Percentiles rank a stretch among this genome's conserved stretches.
Conservation (phyloP, 345 rosid genomes). For the Eucalyptus cloeziana region DNA sequence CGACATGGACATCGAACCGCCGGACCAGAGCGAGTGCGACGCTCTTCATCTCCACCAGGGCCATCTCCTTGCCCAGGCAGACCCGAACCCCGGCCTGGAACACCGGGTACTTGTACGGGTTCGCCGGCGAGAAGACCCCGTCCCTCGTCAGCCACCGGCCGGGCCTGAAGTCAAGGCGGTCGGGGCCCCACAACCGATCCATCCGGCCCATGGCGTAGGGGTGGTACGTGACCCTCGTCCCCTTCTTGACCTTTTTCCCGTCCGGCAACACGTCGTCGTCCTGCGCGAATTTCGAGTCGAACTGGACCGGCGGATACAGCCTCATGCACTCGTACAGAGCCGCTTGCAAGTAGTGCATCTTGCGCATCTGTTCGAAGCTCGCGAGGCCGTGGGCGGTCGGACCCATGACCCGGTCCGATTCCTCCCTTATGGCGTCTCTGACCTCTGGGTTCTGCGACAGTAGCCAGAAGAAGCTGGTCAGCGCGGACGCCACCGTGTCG, state of each 20-base stretch:
- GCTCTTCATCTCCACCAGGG: slow-evolving; percentile 37
- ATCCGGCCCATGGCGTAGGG: slow-evolving; percentile 62
- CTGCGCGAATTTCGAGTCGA: slow-evolving; percentile 54
- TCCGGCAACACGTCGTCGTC: slow-evolving; percentile 61
- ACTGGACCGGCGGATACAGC: slow-evolving; percentile 66
- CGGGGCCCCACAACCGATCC: slow-evolving; percentile 41
- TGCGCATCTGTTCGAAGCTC: slow-evolving; percentile 15
- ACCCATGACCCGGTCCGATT: slow-evolving; percentile 26
- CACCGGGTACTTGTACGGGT: slow-evolving; percentile 37
- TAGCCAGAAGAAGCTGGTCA: slow-evolving; percentile 59
- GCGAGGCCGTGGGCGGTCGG: slow-evolving; percentile 6
- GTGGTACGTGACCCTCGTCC: slow-evolving; percentile 48
- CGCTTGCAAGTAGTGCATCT: slow-evolving; percentile 56
- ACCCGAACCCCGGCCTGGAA: slow-evolving; percentile 54
- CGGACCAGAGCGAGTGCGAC: slow-evolving; percentile 28
- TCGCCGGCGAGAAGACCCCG: slow-evolving; percentile 12
- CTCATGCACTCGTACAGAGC: slow-evolving; percentile 52
- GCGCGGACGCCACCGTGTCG: slow-evolving; percentile 61
- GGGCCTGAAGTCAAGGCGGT: slow-evolving; percentile 30
- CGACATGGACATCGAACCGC: slow-evolving; percentile 15
- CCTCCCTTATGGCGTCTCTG: slow-evolving; percentile 33
- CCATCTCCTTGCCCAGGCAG: slow-evolving; percentile 57
- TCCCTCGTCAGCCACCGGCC: slow-evolving; percentile 29
- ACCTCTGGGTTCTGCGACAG: slow-evolving; percentile 32
- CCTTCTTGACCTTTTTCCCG: slow-evolving; percentile 24